phyloP scores from a whole-genome alignment of 1,139 yeast species.

The Blastobotrys petasosporus region DNA sequence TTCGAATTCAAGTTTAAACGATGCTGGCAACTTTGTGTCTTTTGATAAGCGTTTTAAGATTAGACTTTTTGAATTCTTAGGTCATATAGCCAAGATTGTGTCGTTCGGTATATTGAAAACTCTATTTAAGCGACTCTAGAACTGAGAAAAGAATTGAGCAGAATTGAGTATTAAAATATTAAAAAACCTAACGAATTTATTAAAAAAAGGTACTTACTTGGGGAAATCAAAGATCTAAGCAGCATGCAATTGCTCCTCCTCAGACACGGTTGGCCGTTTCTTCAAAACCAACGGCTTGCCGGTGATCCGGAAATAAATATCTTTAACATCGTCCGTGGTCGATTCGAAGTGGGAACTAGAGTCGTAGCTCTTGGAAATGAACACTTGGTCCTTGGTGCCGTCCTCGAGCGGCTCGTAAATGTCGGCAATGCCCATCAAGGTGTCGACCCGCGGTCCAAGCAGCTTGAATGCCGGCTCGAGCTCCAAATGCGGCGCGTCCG shows the following conservation, averaged over 20 bases:
- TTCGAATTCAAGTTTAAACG: no score
- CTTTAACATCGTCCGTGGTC: constrained; percentile 95
- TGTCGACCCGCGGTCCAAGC: constrained; percentile 70
- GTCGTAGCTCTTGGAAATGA: constrained; percentile 83
- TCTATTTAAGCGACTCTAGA: no score
- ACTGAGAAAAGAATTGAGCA: no score
- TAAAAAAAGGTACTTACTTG: no score
- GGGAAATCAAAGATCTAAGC: no score
- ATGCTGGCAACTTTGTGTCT: no score
- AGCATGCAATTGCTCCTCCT: constrained; percentile 39
- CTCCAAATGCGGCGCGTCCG: constrained; percentile 88
- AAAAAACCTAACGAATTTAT: no score
- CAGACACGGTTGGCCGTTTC: constrained; percentile 61
- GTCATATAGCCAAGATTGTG: no score
- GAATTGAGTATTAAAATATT: no score
- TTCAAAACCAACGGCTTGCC: constrained; percentile 88
- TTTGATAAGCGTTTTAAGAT: no score
- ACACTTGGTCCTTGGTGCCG: constrained; percentile 75
- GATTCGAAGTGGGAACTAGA: constrained; percentile 94
- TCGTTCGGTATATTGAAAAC: no score
- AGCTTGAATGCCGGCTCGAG: constrained; percentile 91
- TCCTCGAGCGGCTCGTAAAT: constrained; percentile 81
- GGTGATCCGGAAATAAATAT: constrained; percentile 82
- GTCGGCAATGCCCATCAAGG: constrained; percentile 95
- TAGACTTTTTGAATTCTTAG: no score